Evolutionary conservation across 2,329 filamentous ascomycete species (phyloP), one percentile per base, ranked within the genome.

Genomic region (Ophiostoma tasmaniense): DNA sequence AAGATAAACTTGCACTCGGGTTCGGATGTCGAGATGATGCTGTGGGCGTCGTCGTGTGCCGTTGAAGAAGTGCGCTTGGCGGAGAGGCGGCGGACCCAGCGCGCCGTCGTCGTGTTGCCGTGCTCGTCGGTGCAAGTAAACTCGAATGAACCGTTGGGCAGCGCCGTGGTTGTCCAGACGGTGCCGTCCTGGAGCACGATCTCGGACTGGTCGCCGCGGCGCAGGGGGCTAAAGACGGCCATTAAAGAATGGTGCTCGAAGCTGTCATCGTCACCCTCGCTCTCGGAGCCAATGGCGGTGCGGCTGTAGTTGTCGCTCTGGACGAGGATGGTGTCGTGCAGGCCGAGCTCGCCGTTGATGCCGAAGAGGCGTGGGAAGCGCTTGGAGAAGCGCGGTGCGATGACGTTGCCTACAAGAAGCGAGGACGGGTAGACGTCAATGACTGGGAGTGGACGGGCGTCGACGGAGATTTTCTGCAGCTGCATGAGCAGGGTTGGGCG

Each of bases 391-490:
- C 83, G 82, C 6, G 87, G 84, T 28, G 87, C 82, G 69, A 86
- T 87, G 72, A 83, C 81, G 67, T 83, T 79, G 70, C 84, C 78
- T 64, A 83, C 79, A 55, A 89, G 80, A 17, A 85, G 80, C n/a
- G 85, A 85, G 1, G 88, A 87, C 0, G 90, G 89, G 59, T 92
- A 84, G n/a, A 92, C 85, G 73, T 94, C 90, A 72, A 91, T 87
- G 3, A 86, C 84, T 0, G 90, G 90, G 67, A 83, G 82, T 0
- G 89, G 89, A 30, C 90, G 85, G 20, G 81, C 81, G 71, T 86
- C 83, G 55, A 82, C 78, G 1, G 84, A 81, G n/a, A 92, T 76
- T 69, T 86, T 83, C 74, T 93, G 90, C 20, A 93, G 80, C 76
- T 94, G 90, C 6, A 93, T 82, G 6, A 92, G 79, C 22, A 92